phyloP scores from a whole-genome alignment of 1,284 basidiomycete genomes.

The Tausonia pullulans region DNA sequence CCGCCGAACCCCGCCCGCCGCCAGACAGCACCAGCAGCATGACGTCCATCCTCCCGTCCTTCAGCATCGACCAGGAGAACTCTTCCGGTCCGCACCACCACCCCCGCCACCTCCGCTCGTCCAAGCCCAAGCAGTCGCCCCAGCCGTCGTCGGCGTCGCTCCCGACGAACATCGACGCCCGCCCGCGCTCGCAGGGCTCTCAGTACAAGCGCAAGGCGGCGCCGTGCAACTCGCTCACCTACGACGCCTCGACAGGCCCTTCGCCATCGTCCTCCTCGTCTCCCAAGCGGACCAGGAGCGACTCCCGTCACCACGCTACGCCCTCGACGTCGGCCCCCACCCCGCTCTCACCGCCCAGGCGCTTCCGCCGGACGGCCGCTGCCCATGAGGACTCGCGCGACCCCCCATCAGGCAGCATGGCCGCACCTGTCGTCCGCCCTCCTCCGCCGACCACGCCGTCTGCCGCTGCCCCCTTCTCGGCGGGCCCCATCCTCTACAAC shows the following conservation, averaged over 20 bases:
- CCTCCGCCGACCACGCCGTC: too few species aligned
- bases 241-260: background rate
- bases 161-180: too few species aligned
- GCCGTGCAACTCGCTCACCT: background rate
- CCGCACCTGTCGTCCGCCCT: too few species aligned
- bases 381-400: background rate
- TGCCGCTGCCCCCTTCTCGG: background rate
- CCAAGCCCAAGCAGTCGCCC: background rate
- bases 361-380: background rate
- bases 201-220: background rate
- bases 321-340: background rate
- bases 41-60: background rate
- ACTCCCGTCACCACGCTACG: too few species aligned
- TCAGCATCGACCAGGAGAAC: background rate
- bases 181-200: too few species aligned
- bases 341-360: background rate
- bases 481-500: background rate
- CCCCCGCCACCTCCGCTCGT: background rate
- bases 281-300: background rate
- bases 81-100: background rate
- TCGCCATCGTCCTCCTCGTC: background rate
- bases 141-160: background rate
- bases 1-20: too few species aligned
- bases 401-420: background rate
- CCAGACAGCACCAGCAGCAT: too few species aligned